Percentiles rank a stretch among this genome's conserved stretches.
Evolutionary conservation across 345 rosid genomes (phyloP).

Genomic region (Populus euphratica): DNA sequence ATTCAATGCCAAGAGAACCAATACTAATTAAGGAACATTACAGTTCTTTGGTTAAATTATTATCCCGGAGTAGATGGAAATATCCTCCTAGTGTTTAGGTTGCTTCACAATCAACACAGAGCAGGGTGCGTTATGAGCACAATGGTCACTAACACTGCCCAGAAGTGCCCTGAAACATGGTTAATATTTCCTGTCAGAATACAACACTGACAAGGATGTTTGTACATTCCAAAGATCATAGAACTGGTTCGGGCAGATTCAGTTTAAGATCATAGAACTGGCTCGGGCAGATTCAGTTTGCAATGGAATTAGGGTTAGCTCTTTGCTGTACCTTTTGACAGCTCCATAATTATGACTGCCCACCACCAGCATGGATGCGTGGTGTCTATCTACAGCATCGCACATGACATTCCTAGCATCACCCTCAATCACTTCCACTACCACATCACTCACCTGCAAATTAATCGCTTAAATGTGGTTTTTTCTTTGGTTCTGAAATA

Average conservation of each 20-base stretch:
- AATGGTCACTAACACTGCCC: slow-evolving; percentile 38
- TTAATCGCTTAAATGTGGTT: no score
- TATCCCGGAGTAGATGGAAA: neutral
- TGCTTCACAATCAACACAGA: slow-evolving; percentile 27
- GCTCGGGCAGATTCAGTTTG: neutral
- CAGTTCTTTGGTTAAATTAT: neutral
- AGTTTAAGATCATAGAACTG: neutral
- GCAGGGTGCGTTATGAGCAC: slow-evolving; percentile 35
- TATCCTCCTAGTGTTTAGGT: neutral
- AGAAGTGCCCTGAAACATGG: slow-evolving; percentile 27
- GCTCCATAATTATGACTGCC: slow-evolving; percentile 51
- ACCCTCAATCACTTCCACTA: slow-evolving; percentile 26
- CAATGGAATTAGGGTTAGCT: neutral
- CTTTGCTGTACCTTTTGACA: slow-evolving; percentile 32
- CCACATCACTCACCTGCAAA: slow-evolving; percentile 11
- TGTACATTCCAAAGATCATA: neutral
- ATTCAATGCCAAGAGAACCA: no score
- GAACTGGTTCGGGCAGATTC: no score
- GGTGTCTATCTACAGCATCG: slow-evolving; percentile 37
- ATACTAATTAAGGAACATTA: neutral
- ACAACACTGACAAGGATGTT: neutral
- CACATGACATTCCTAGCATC: slow-evolving; percentile 42
- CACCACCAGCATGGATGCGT: slow-evolving; percentile 34
- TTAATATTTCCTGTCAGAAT: no score
- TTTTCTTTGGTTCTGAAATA: no score